Evolutionary conservation across 2,329 filamentous ascomycete genomes (phyloP).

Genomic region (Penicillium fuscoglaucum): DNA sequence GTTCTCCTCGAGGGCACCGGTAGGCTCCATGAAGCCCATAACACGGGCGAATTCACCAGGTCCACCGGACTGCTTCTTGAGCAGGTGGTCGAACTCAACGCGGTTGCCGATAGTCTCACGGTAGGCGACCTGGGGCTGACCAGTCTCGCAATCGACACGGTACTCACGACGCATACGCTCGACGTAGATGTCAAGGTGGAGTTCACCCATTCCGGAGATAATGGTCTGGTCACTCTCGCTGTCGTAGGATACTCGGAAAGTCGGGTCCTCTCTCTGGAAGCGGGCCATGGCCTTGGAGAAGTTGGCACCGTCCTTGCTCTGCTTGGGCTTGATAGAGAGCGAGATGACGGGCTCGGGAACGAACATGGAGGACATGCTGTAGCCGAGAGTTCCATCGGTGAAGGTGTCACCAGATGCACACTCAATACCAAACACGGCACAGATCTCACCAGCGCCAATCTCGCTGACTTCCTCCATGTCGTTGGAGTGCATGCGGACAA

Average conservation of each 20-base stretch:
- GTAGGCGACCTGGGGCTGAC: constrained; percentile 94
- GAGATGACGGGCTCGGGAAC: constrained; percentile 98
- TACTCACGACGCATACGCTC: constrained; percentile 97
- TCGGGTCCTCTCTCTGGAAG: constrained; percentile 97
- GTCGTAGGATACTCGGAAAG: constrained; percentile 93
- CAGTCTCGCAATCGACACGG: constrained; percentile 92
- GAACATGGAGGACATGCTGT: constrained; percentile 96
- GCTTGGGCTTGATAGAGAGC: constrained; percentile 94
- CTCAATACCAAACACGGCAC: constrained; percentile 96
- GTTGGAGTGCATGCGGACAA: constrained; percentile 99
- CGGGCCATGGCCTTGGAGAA: constrained; percentile 99
- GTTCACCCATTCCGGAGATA: constrained; percentile 96
- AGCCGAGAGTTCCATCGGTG: constrained; percentile 87
- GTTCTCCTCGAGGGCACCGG: constrained; percentile 70
- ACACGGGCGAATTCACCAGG: constrained; percentile 95
- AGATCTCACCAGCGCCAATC: constrained; percentile 95
- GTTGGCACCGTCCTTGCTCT: constrained; percentile 84
- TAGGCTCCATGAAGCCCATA: constrained; percentile 86
- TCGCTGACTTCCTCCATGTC: constrained; percentile 97
- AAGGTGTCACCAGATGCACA: constrained; percentile 98
- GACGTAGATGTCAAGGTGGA: constrained; percentile 96
- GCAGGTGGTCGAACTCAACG: constrained; percentile 84
- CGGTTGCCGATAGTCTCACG: constrained; percentile 83
- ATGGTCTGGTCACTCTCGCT: constrained; percentile 93
- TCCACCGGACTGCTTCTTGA: constrained; percentile 94